Conservation (phyloP, 345 rosid genomes). For the Sapria himalayana region DNA sequence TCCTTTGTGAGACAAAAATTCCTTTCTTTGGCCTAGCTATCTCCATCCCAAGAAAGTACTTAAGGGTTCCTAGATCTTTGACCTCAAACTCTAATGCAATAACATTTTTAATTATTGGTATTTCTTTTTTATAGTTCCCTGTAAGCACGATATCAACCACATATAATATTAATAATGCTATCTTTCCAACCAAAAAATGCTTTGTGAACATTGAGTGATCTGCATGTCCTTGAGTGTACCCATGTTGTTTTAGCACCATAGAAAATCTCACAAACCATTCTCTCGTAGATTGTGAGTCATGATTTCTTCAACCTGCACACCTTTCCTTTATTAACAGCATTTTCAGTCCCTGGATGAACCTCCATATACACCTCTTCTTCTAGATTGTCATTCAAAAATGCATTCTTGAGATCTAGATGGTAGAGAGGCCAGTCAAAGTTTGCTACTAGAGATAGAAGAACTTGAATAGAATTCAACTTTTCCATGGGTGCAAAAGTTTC, state of each 20-base stretch:
- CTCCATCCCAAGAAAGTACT: not conserved
- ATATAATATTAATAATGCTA: not conserved
- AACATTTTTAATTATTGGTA: not conserved
- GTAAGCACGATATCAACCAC: not conserved
- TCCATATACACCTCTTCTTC: not conserved
- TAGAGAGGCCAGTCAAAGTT: not conserved
- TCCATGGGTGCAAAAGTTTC: constrained; percentile 1
- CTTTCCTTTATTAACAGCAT: not conserved
- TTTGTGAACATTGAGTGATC: not conserved
- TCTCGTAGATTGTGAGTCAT: not conserved
- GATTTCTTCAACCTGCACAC: not conserved
- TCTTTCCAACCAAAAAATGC: not conserved
- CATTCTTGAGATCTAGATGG: not conserved
- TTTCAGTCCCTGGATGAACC: not conserved
- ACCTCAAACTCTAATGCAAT: not conserved
- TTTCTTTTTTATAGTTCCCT: not conserved
- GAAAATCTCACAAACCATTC: constrained; percentile 3
- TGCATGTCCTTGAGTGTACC: not conserved
- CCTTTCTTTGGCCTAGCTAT: not conserved
- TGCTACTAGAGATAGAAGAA: not conserved
- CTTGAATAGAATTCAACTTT: not conserved
- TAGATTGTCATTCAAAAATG: not conserved
- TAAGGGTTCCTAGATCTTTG: not conserved
- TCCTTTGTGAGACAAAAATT: not conserved
- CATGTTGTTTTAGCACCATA: not conserved